phyloP scores from a whole-genome alignment of 2,329 filamentous ascomycete species.

The Pseudogymnoascus verrucosus region DNA sequence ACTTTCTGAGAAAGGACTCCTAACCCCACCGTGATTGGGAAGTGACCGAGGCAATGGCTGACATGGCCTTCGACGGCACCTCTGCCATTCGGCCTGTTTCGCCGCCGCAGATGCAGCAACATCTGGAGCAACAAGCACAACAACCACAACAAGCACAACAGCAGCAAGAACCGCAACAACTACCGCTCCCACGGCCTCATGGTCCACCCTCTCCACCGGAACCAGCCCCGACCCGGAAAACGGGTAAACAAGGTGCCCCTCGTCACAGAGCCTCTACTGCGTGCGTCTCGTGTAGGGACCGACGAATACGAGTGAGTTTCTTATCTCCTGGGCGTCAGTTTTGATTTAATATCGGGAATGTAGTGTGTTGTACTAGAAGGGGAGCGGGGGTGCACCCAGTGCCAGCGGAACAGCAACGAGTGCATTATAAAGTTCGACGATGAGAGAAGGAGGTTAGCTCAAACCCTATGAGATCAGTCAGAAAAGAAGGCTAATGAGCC shows the following conservation, averaged over 20 bases:
- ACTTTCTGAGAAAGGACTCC: not conserved
- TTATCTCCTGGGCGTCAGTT: not conserved
- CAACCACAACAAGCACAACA: not conserved
- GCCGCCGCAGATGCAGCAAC: not conserved
- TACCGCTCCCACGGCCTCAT: no score
- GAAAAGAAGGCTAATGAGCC: slow-evolving; percentile 11
- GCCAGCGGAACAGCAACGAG: slow-evolving; percentile 40
- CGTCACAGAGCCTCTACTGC: slow-evolving; percentile 45
- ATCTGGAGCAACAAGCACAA: not conserved
- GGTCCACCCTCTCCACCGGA: slow-evolving; percentile 4
- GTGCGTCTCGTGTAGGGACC: slow-evolving; percentile 44
- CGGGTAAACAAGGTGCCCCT: slow-evolving; percentile 15
- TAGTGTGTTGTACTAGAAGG: slow-evolving; percentile 48
- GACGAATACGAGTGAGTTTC: slow-evolving; percentile 32
- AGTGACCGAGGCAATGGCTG: not conserved
- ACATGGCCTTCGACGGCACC: not conserved
- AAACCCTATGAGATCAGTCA: not conserved
- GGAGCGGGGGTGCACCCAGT: slow-evolving; percentile 43
- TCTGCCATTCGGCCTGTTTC: not conserved
- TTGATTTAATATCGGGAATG: slow-evolving; percentile 19
- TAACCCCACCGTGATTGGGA: not conserved
- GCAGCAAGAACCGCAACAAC: no score
- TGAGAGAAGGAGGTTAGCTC: slow-evolving; percentile 42
- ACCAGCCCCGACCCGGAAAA: slow-evolving; percentile 11
- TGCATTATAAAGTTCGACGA: slow-evolving; percentile 52